Conservation (phyloP, 78 protist genomes). For the Dictyostelium purpureum region DNA sequence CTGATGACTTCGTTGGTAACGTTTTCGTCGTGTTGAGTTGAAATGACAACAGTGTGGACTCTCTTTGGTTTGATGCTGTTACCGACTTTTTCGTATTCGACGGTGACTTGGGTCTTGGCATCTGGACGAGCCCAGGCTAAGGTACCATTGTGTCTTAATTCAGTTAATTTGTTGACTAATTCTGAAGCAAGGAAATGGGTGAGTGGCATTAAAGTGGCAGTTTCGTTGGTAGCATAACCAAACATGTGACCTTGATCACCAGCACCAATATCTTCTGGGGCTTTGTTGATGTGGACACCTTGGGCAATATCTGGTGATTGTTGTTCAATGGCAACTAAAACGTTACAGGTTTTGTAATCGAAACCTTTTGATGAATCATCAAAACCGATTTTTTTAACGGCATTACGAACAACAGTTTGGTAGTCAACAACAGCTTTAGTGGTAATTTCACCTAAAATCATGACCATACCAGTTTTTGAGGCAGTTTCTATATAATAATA, state of each 20-base stretch:
- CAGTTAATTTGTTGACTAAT: slow-evolving; percentile 93
- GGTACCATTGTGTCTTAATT: slow-evolving; percentile 93
- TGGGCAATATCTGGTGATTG: slow-evolving; percentile 99
- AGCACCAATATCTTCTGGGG: slow-evolving; percentile 97
- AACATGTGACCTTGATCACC: slow-evolving; percentile 99
- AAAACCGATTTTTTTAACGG: slow-evolving; percentile 97
- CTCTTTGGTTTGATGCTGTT: slow-evolving; percentile 93
- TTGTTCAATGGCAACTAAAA: slow-evolving; percentile 97
- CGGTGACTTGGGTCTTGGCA: slow-evolving; percentile 99
- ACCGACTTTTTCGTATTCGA: slow-evolving; percentile 94
- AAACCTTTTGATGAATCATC: slow-evolving; percentile 94
- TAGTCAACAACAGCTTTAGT: slow-evolving; percentile 97
- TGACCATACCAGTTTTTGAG: slow-evolving; percentile 98
- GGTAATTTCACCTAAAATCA: slow-evolving; percentile 99
- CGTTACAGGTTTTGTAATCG: slow-evolving; percentile 98
- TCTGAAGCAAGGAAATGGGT: slow-evolving; percentile 94
- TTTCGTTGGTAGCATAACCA: slow-evolving; percentile 99
- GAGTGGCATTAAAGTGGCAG: slow-evolving; percentile 97
- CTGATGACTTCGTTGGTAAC: slow-evolving; percentile 93
- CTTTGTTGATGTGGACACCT: slow-evolving; percentile 95
- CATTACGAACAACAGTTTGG: slow-evolving; percentile 97
- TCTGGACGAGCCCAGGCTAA: slow-evolving; percentile 98
- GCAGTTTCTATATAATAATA: slow-evolving; percentile 88
- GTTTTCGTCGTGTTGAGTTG: slow-evolving; percentile 98
- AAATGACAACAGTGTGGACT: slow-evolving; percentile 98